phyloP scores from a whole-genome alignment of 192 early-diverging fungal species.

The Coemansia sp. region DNA sequence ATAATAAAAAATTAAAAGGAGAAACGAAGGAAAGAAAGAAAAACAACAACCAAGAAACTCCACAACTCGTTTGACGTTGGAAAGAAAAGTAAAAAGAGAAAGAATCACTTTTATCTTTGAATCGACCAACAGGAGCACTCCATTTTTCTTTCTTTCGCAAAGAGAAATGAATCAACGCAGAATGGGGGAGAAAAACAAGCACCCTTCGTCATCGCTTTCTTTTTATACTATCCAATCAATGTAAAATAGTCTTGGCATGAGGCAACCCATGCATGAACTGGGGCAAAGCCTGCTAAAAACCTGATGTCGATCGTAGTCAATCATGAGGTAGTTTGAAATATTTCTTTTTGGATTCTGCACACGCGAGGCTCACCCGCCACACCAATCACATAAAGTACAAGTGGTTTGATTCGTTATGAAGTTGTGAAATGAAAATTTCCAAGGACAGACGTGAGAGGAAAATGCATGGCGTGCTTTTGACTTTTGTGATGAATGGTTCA shows the following conservation, averaged over 20 bases:
- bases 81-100: background rate
- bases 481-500: too few relatives aligned
- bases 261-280: background rate
- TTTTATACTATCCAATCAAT: background rate
- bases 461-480: too few relatives aligned
- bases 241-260: background rate
- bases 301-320: background rate
- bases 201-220: background rate
- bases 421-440: too few relatives aligned
- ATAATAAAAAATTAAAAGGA: background rate
- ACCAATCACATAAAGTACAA: too few relatives aligned
- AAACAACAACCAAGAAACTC: background rate
- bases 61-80: background rate
- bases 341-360: too few relatives aligned
- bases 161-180: background rate
- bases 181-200: background rate
- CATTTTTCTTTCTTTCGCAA: background rate
- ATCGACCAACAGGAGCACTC: too few relatives aligned
- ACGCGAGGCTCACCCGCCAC: too few relatives aligned
- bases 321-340: too few relatives aligned
- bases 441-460: too few relatives aligned
- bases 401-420: too few relatives aligned
- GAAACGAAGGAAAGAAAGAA: background rate
- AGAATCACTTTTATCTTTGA: background rate
- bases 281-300: background rate